Percentiles rank a stretch among this genome's conserved stretches.
phyloP scores from a whole-genome alignment of 768 basidiomycete species.

The Coprinellus aureogranulatus region DNA sequence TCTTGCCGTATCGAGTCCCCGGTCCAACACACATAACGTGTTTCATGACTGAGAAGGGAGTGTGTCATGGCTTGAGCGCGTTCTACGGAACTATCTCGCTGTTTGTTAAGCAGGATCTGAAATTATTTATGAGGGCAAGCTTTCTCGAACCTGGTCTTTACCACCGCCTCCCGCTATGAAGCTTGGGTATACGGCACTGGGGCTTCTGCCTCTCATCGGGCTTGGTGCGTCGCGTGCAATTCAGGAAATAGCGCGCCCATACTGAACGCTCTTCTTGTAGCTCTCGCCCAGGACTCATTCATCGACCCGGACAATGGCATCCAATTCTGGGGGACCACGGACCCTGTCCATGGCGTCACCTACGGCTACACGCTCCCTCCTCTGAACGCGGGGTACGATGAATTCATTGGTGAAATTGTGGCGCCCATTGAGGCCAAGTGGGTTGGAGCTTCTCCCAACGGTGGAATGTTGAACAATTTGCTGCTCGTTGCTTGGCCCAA shows the following conservation, averaged over 20 bases:
- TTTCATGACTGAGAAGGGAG: neutral
- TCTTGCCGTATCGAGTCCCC: neutral
- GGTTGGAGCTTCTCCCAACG: slow-evolving; percentile 53
- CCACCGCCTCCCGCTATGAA: slow-evolving; percentile 21
- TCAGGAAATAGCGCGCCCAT: too few species aligned
- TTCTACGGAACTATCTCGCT: slow-evolving; percentile 11
- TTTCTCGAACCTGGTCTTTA: slow-evolving; percentile 5
- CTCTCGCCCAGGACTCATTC: slow-evolving; percentile 23
- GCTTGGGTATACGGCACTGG: slow-evolving; percentile 32
- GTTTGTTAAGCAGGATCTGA: slow-evolving; percentile 1
- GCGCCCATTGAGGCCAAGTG: slow-evolving; percentile 54
- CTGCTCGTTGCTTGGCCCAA: slow-evolving; percentile 64
- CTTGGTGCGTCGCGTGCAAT: slow-evolving; percentile 30
- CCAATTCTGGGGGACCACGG: slow-evolving; percentile 46
- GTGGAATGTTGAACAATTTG: slow-evolving; percentile 54
- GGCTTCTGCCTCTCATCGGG: slow-evolving; percentile 39
- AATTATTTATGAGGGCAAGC: slow-evolving; percentile 7
- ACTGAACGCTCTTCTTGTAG: neutral
- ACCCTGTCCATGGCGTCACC: slow-evolving; percentile 39
- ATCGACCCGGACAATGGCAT: slow-evolving; percentile 57
- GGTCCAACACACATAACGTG: neutral
- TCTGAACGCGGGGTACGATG: slow-evolving; percentile 37
- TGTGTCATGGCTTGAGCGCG: neutral
- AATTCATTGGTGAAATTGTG: slow-evolving; percentile 64
- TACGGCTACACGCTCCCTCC: slow-evolving; percentile 57